Evolutionary conservation across 768 basidiomycete species (phyloP), one percentile per base, ranked within the genome.

Genomic region (Candolleomyces eurysporus): DNA sequence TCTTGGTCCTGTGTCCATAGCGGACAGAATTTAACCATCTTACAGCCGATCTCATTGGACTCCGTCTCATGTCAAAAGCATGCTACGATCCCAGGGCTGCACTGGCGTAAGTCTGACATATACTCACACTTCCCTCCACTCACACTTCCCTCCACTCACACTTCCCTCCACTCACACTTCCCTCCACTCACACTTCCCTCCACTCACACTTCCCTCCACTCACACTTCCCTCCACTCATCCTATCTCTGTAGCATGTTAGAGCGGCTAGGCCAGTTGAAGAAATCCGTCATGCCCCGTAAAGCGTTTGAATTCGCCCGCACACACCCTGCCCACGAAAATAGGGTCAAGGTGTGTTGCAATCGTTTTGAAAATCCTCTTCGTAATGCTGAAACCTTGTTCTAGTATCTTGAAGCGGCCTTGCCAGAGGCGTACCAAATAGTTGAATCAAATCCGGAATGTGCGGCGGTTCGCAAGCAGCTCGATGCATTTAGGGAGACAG

Each of bases 21-120:
- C 4, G 32, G 30, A 8, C 14, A 54, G 42, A 22, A 17, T 10
- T n/a, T 19, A 46, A 45, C 61, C 19, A 39, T 46, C 21, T 26
- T 39, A 16, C 64, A 93, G 96, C 96, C 42, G 96, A 98, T 70
- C 80, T 84, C 32, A 89, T 98, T 55, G 96, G 96, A 8, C 72
- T 98, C 50, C 81, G 82, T 6, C 78, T 98, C 30, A 89, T 90
- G 76, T 82, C 92, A 53, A 82, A 80, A 65, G 96, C 94, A 0
- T 98, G 96, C 74, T 98, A 86, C 71, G 84, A 98, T 68, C 95
- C 96, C 0, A 75, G 72, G n/a, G 90, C 88, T 21, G 84, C 92
- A 3, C 85, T 90, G 14, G 79, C 82, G 93, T 94, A 67, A 66
- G 84, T 7, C 30, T 50, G 36, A 36, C 55, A 31, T 49, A 8